Evolutionary conservation across 1,284 basidiomycete species (phyloP), one percentile per base, ranked within the genome.

Genomic region (Stereum hirsutum): DNA sequence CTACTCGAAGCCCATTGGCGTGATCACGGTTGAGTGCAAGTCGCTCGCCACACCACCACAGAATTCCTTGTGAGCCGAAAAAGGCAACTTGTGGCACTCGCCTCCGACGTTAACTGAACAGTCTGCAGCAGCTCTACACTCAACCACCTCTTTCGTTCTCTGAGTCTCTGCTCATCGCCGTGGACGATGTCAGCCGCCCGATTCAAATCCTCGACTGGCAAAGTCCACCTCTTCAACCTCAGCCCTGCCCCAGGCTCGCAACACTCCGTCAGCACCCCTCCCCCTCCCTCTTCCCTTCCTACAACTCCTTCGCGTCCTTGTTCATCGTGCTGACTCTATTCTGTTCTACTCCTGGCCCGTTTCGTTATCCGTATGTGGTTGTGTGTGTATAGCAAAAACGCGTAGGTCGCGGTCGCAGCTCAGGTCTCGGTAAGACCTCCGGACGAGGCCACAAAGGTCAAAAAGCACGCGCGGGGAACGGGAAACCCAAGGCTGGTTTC

Each of bases 391-490:
- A 93, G 92, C 81, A 87, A 80, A 92, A 92, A 75, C 87, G 95
- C 58, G 76, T 95, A 32, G 95, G 95, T 62, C 76, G 95, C 58
- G 95, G 95, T 61, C 84, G 89, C 63, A 87, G 87, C 17, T 93
- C 91, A 1, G 87, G 86, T 24, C 78, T 89, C 52, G 95, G 95
- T 54, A 86, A 91, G 46, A 97, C 93, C 0, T 83, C 93, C 4
- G 92, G 92, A 49, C 78, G 91, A 44, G 95, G 95, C 66, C 80
- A 91, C 64, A 99, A 99, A 58, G 95, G 95, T 55, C 93, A 96
- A 62, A 95, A 94, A 48, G 86, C 94, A 34, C 80, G 95, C 45
- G 79, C 89, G 17, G 94, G 95, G 5, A 85, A 89, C 54, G 89
- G 92, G n/a, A 89, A 80, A 56, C 80, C 91, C 21, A 80, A 75